Conservation (phyloP, 345 rosid genomes). For the Nasturtium officinale region DNA sequence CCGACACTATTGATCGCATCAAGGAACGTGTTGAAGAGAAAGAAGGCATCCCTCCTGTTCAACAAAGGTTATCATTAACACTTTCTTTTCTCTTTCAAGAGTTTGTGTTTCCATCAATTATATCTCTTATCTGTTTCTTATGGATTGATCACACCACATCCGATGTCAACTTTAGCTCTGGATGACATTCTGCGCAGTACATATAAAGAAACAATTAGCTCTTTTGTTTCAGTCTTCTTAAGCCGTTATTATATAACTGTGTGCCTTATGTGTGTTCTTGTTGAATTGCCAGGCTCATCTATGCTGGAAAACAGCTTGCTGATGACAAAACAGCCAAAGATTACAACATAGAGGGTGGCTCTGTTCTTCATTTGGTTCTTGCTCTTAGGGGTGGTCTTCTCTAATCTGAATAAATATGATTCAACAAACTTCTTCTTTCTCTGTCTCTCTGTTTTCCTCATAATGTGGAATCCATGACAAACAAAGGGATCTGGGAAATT, state of each 20-base stretch:
- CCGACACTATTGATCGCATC: conserved; percentile 88
- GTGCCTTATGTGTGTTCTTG: neutral
- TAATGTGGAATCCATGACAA: neutral
- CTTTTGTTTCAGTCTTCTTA: neutral
- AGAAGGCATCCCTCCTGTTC: conserved; percentile 98
- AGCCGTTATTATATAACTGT: neutral
- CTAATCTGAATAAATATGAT: conserved; percentile 23
- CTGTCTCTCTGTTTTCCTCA: neutral
- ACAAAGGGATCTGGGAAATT: conserved; percentile 17
- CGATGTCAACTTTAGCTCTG: neutral
- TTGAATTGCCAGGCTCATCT: conserved; percentile 66
- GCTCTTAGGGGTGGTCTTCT: conserved; percentile 83
- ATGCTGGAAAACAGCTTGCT: conserved; percentile 92
- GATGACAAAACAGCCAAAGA: conserved; percentile 94
- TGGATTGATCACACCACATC: neutral
- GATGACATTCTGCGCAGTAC: neutral
- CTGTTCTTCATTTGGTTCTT: conserved; percentile 97
- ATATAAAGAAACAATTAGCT: neutral
- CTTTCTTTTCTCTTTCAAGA: neutral
- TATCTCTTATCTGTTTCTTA: neutral
- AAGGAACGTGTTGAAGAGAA: conserved; percentile 96
- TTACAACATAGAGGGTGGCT: conserved; percentile 94
- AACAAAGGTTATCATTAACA: conserved; percentile 69
- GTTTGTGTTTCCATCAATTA: neutral
- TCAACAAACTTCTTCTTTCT: conserved; percentile 3